Evolutionary conservation across 2,329 filamentous ascomycete genomes (phyloP).

Genomic region (Shiraia sp.): DNA sequence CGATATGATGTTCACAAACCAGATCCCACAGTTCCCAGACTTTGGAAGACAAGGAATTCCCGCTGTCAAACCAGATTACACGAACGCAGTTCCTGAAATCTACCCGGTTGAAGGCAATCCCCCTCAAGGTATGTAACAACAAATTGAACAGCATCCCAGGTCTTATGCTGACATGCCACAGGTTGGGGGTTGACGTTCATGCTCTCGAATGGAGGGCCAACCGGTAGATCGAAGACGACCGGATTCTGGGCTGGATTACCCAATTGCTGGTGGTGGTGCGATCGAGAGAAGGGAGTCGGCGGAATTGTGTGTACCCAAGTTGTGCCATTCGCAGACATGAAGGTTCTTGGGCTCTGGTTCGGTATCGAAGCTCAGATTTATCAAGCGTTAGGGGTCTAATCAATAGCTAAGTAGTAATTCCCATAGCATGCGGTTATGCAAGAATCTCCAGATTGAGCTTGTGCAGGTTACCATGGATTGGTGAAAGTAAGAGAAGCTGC

Average conservation of each 20-base stretch:
- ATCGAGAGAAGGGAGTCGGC: constrained; percentile 62
- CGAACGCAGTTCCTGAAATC: constrained; percentile 56
- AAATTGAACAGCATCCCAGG: no score
- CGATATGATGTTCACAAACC: constrained; percentile 67
- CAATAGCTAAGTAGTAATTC: no score
- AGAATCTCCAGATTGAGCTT: no score
- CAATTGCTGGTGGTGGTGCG: constrained; percentile 65
- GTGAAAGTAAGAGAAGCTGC: no score
- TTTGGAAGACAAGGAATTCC: constrained; percentile 53
- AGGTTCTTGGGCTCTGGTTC: constrained; percentile 29
- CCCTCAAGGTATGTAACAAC: constrained; percentile 51
- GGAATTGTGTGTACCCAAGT: constrained; percentile 37
- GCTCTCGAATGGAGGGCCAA: constrained; percentile 46
- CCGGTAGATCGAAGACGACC: constrained; percentile 43
- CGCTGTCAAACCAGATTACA: constrained; percentile 55
- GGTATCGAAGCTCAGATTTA: constrained; percentile 27
- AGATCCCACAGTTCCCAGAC: constrained; percentile 58
- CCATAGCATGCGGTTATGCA: no score
- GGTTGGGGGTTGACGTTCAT: constrained; percentile 66
- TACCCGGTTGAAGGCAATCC: constrained; percentile 50
- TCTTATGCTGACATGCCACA: no score
- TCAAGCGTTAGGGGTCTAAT: constrained; percentile 9
- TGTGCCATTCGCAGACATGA: constrained; percentile 34
- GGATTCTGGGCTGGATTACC: constrained; percentile 63
- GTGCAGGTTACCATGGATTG: no score